Conservation (phyloP, 73 alveolate genomes). For the Tetrahymena elliotti region DNA sequence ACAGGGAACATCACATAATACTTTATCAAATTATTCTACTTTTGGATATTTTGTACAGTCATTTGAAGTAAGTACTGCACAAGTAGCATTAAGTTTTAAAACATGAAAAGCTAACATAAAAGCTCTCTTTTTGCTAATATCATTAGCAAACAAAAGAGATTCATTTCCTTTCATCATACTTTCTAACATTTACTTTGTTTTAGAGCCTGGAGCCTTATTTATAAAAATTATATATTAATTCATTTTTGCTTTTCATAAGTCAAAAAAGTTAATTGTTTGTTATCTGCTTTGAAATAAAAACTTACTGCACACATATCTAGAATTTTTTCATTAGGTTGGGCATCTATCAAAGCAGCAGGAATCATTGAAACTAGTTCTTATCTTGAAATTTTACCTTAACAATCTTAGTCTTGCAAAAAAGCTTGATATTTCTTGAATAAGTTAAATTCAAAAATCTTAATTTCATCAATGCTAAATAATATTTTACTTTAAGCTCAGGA, state of each 20-base stretch:
- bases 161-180: conserved; percentile 58
- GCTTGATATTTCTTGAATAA: not conserved
- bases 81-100: conserved; percentile 74
- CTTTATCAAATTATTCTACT: conserved; percentile 16
- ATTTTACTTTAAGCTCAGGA: not conserved
- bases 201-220: conserved; percentile 95
- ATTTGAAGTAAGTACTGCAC: conserved; percentile 54
- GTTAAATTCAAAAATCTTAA: not conserved
- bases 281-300: not conserved
- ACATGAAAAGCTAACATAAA: conserved; percentile 89
- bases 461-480: too few relatives aligned
- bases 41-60: not conserved
- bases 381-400: conserved; percentile 76
- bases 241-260: too few relatives aligned
- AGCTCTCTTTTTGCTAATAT: conserved; percentile 87
- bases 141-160: conserved; percentile 86
- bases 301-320: conserved; percentile 94
- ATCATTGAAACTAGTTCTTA: conserved; percentile 96
- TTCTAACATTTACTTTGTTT: conserved; percentile 94
- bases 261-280: too few relatives aligned
- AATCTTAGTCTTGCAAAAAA: not conserved
- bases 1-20: conserved; percentile 52
- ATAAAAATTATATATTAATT: too few relatives aligned
- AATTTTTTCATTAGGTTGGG: conserved; percentile 46
- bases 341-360: conserved; percentile 92